Evolutionary conservation across 768 basidiomycete species (phyloP).

Genomic region (Leccinum sublutescens): DNA sequence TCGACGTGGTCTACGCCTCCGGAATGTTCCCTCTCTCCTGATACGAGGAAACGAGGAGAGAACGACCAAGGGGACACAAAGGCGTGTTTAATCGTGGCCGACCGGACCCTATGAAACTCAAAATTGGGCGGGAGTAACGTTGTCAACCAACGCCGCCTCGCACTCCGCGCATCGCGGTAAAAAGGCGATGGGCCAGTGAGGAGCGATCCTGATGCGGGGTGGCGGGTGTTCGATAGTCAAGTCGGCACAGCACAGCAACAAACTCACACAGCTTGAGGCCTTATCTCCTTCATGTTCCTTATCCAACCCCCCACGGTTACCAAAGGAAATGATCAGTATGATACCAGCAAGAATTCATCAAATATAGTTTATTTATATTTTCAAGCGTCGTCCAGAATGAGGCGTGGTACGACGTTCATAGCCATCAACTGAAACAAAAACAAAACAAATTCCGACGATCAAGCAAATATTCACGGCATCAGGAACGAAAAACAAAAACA

Average conservation of each 20-base stretch:
- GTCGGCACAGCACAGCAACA: not conserved
- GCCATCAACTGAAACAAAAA: conserved; percentile 71
- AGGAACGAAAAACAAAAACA: not conserved
- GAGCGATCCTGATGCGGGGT: not conserved
- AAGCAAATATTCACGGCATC: not conserved
- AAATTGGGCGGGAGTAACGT: not conserved
- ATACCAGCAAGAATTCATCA: not conserved
- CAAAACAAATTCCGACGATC: not conserved
- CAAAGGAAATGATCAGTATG: not conserved
- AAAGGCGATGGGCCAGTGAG: conserved; percentile 8
- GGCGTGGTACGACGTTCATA: conserved; percentile 92
- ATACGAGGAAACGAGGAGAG: not conserved
- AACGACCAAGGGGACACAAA: not conserved
- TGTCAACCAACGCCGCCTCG: not conserved
- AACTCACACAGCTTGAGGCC: not conserved
- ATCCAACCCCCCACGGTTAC: conserved; percentile 8
- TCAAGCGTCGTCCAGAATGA: conserved; percentile 80
- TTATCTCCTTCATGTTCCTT: not conserved
- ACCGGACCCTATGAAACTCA: not conserved
- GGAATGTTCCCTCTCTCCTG: not conserved
- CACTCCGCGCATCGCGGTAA: conserved; percentile 2
- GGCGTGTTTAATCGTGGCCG: not conserved
- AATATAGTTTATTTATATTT: conserved; percentile 12
- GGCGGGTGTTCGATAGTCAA: not conserved
- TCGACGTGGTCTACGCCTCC: not conserved